phyloP scores from a whole-genome alignment of 352 stramenopile genomes.

The Phytopythium kandeliae region DNA sequence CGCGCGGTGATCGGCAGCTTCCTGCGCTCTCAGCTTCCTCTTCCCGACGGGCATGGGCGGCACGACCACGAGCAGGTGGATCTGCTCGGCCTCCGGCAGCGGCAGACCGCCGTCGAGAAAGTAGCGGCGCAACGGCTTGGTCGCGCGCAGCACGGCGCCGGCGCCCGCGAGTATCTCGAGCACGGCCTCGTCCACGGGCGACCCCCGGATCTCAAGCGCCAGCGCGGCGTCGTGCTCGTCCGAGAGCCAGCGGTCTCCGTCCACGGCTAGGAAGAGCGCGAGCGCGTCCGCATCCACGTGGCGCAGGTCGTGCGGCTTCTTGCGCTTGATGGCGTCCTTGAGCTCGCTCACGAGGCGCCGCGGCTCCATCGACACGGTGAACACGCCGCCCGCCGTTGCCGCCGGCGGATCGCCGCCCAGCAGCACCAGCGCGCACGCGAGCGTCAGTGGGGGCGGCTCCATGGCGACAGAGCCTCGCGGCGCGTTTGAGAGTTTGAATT shows the following conservation, averaged over 20 bases:
- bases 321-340: conserved; percentile 9
- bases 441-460: background rate
- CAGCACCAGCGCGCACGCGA: conserved; percentile 8
- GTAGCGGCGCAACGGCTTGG: conserved; percentile 5
- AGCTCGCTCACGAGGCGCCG: conserved; percentile 8
- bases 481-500: background rate
- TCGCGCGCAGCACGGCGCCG: background rate
- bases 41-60: background rate
- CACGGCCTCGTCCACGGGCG: conserved; percentile 4
- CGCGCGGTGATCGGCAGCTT: background rate
- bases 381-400: conserved; percentile 7
- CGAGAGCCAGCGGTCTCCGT: conserved; percentile 3
- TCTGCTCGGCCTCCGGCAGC: conserved; percentile 1
- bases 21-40: background rate
- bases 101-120: background rate
- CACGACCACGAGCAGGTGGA: conserved; percentile 3
- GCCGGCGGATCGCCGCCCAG: background rate
- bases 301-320: conserved; percentile 9
- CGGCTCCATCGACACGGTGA: conserved; percentile 1
- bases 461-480: background rate
- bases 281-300: conserved; percentile 7
- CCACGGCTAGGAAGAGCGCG: conserved; percentile 4
- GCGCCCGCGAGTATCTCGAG: background rate
- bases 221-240: conserved; percentile 9
- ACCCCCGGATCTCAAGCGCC: conserved; percentile 3